Conservation (phyloP, 768 basidiomycete genomes). For the Daedaleopsis sinensis region DNA sequence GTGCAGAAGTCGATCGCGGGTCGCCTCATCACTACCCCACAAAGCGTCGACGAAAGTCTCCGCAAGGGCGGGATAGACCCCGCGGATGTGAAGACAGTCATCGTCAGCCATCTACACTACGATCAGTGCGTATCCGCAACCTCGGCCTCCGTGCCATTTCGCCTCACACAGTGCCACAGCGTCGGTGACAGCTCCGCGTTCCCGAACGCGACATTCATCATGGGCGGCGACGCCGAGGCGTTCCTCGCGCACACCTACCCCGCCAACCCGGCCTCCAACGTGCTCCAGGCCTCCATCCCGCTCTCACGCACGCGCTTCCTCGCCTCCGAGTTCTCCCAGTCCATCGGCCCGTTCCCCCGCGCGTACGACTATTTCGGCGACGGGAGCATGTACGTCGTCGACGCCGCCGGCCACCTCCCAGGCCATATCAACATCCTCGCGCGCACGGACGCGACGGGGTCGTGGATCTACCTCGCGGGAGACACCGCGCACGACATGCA, state of each 20-base stretch:
- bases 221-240: conserved; percentile 44
- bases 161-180: conserved; percentile 1
- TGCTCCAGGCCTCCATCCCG: conserved; percentile 25
- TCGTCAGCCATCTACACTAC: conserved; percentile 57
- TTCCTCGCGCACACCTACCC: conserved; percentile 47
- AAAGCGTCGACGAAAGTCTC: conserved; percentile 49
- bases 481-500: conserved; percentile 61
- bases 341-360: conserved; percentile 53
- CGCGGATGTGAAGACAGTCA: conserved; percentile 45
- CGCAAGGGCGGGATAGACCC: conserved; percentile 49
- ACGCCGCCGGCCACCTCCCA: conserved; percentile 55
- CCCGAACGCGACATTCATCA: conserved; percentile 47
- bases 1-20: conserved; percentile 33
- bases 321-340: conserved; percentile 33
- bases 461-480: conserved; percentile 58
- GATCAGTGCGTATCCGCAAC: conserved; percentile 36
- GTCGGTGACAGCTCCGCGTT: conserved; percentile 51
- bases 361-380: conserved; percentile 58
- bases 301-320: conserved; percentile 24
- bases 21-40: conserved; percentile 11
- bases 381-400: conserved; percentile 58
- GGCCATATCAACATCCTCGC: conserved; percentile 60
- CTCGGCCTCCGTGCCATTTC: background rate
- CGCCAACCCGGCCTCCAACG: conserved; percentile 36
- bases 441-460: conserved; percentile 54